Evolutionary conservation across 257 asterid species (phyloP), one percentile per base, ranked within the genome.

Genomic region (Pogostemon cablin): DNA sequence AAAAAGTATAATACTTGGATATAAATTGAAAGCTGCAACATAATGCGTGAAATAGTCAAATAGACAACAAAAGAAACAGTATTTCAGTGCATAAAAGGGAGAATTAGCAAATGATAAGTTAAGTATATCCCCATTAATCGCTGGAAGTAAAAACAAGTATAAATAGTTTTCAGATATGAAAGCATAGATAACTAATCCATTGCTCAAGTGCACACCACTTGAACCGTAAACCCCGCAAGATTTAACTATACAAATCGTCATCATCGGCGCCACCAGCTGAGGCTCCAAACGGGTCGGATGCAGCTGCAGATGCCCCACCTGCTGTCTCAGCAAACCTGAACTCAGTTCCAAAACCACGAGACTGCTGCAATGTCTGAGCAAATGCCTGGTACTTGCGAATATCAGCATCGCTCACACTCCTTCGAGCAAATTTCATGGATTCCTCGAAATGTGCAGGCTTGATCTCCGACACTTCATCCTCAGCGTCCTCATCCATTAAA

Each of bases 331-430:
- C 66, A 32, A 86, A 86, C 52, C 83, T 81, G 61, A 84, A 86
- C 44, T 84, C 86, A 0, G 80, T 60, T 37, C 89, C 87, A 34
- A 86, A 86, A 4, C 89, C 92, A 6, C 92, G 82, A 3, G 89
- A 84, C 72, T 86, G 89, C 75, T 86, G 91, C 84, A 86, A 76
- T 43, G 91, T 84, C 84, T 84, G 87, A 9, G 89, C 92, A 72
- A 86, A 86, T 1, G 88, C 83, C 82, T 84, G 86, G 75, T 86
- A 86, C 69, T 86, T 86, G 73, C 86, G 84, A 25, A 86, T 82
- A 50, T 86, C 89, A 71, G 88, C 84, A 43, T 84, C 87, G 34
- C 91, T 78, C 46, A 86, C 91, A 73, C 91, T 86, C 69, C 89
- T 82, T 44, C 92, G 87, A 4, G 92, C 87, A 9, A 12, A 86